Conservation (phyloP, 2,329 filamentous ascomycete genomes). For the Pseudogymnoascus sp. region DNA sequence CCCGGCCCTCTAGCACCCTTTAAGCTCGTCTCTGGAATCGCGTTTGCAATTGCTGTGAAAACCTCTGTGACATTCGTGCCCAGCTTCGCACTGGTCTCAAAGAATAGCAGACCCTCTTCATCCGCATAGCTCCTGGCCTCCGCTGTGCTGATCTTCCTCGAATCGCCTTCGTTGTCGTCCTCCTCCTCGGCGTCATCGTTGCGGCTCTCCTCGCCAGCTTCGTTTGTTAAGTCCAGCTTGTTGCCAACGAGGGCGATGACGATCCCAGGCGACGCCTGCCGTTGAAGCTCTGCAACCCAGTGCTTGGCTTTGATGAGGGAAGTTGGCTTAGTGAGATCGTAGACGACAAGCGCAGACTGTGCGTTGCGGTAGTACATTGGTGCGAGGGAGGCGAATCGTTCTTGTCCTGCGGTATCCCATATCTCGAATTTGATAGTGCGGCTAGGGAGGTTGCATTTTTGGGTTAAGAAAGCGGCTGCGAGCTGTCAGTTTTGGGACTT, state of each 20-base stretch:
- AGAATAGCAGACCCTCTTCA: conserved; percentile 89
- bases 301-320: conserved; percentile 96
- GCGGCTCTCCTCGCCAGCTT: conserved; percentile 38
- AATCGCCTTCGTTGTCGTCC: conserved; percentile 54
- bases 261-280: conserved; percentile 91
- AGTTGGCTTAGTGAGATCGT: conserved; percentile 94
- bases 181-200: conserved; percentile 42
- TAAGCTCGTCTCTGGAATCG: conserved; percentile 91
- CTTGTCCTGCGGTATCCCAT: conserved; percentile 97
- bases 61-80: conserved; percentile 91
- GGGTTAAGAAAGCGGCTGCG: conserved; percentile 89
- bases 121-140: conserved; percentile 92
- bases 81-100: conserved; percentile 96
- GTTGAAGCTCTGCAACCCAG: conserved; percentile 95
- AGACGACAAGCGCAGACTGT: conserved; percentile 93
- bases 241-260: conserved; percentile 96
- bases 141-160: conserved; percentile 79
- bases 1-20: conserved; percentile 76
- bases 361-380: conserved; percentile 99
- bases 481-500: conserved; percentile 10
- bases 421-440: conserved; percentile 92
- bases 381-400: conserved; percentile 90
- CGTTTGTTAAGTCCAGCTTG: conserved; percentile 81
- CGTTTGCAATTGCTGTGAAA: conserved; percentile 96
- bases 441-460: conserved; percentile 94